Evolutionary conservation across 768 basidiomycete genomes (phyloP), one percentile per base, ranked within the genome.

Genomic region (Kwoniella pini): DNA sequence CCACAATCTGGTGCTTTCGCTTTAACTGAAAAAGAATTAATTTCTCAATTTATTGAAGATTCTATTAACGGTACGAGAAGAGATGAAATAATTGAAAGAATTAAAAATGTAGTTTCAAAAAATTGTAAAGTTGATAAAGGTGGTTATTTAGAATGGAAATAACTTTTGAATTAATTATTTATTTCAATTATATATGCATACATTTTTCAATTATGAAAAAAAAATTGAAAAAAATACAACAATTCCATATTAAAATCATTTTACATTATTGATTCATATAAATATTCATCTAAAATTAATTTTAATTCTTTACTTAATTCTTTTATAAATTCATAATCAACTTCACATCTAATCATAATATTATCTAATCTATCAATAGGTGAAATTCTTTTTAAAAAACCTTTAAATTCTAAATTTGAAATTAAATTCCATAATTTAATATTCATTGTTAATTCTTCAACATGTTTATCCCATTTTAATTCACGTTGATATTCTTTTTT

Each of bases 401-500:
- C 67, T 24, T 72, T 60, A n/a, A 54, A 46, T 64, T 78, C 77
- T 0, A 78, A 66, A 42, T 75, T 67, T 9, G 72, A 71, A 83
- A 89, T 46, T 77, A 95, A 88, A 82, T 90, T 90, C 66, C 95
- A 80, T 71, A 91, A 88, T 42, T 91, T 91, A 30, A 93, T 67
- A 12, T 67, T 64, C 65, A 73, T 68, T 12, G 63, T 66, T 28
- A 78, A 43, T 26, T 64, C 68, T 17, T 75, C 82, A 21, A 96
- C 82, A 15, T 90, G 88, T 65, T 92, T 90, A 79, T 96, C 91
- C 94, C 94, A 97, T 12, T 89, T 88, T 67, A 86, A 84, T 43
- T 92, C 85, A 24, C 85, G 84, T 69, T 94, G 91, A 38, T 82
- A 81, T 67, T 84, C 83, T 40, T 88, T 83, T 63, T 91, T 87